Evolutionary conservation across 2,329 filamentous ascomycete genomes (phyloP), one percentile per base, ranked within the genome.

Genomic region (Ceratocystis albifundus): DNA sequence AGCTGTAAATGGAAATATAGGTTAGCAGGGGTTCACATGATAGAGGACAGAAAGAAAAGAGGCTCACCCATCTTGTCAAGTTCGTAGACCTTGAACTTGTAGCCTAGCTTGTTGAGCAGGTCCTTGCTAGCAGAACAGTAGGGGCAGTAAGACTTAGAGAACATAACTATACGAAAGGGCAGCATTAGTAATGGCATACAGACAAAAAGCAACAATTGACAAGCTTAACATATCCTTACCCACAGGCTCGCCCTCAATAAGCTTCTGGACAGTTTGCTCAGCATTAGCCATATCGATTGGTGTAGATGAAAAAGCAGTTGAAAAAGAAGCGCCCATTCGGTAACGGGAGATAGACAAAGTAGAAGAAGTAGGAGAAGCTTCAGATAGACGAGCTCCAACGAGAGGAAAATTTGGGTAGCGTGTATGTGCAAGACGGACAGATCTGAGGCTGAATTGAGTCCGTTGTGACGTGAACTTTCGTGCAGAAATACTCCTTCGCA

Each of bases 121-220:
- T 80, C 73, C 85, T 97, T 97, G 71, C 88, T 85, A 68, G 86
- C 81, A 67, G 78, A 82, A 83, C 93, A 97, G 84, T 96, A 95
- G 12, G 92, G 91, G 84, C 94, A 99, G 80, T 90, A 96, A 17
- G 88, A 90, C 81, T 99, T 99, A 78, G 88, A 92, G 83, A 99
- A 99, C 75, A 99, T 89, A 72, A 94, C 89, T 89, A 36, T 12
- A 41, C 10, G 12, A 3, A 4, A 30, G 53, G 7, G 55, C 3
- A 15, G 2, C 30, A n/a, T 59, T 59, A 59, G 55, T 8, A 57
- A 8, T 17, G 15, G 2, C 22, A 25, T 15, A n/a, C 32, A 17
- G 25, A 15, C 22, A 5, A 17, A 25, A 17, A 15, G 50, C 5
- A 28, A 25, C 15, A 4, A 41, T 4, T 12, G 36, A 12, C 36